phyloP scores from a whole-genome alignment of 78 protist genomes.

The Parvularia atlantis region DNA sequence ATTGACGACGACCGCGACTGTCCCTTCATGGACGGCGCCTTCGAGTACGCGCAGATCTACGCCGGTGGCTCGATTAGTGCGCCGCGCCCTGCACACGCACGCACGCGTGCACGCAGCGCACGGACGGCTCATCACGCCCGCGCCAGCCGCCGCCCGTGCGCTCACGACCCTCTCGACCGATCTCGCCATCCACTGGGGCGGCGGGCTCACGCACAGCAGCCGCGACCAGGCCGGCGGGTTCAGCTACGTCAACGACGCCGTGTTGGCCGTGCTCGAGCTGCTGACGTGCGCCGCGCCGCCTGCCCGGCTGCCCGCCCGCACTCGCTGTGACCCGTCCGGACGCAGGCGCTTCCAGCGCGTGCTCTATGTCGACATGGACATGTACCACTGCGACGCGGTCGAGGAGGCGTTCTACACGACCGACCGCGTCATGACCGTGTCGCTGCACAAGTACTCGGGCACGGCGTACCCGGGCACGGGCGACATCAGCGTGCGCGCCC shows the following conservation, averaged over 20 bases:
- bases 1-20: too few relatives aligned
- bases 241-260: slow-evolving; percentile 95
- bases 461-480: slow-evolving; percentile 92
- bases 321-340: too few relatives aligned
- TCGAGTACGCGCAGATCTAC: slow-evolving; percentile 71
- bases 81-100: too few relatives aligned
- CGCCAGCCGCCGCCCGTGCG: slow-evolving; percentile 54
- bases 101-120: too few relatives aligned
- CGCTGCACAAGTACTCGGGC: slow-evolving; percentile 79
- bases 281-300: slow-evolving; percentile 43
- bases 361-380: slow-evolving; percentile 90
- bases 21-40: slow-evolving; percentile 88
- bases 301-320: too few relatives aligned
- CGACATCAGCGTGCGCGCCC: background rate
- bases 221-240: slow-evolving; percentile 86
- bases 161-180: slow-evolving; percentile 17
- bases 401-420: slow-evolving; percentile 85
- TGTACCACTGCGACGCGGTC: slow-evolving; percentile 97
- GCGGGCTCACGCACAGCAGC: slow-evolving; percentile 95
- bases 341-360: too few relatives aligned
- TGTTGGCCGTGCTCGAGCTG: slow-evolving; percentile 87
- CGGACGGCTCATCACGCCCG: too few relatives aligned
- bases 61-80: slow-evolving; percentile 94
- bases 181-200: slow-evolving; percentile 89
- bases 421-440: slow-evolving; percentile 82